Base-by-base conservation (phyloP, 257 asterid species). In the Penstemon barbatus region DNA sequence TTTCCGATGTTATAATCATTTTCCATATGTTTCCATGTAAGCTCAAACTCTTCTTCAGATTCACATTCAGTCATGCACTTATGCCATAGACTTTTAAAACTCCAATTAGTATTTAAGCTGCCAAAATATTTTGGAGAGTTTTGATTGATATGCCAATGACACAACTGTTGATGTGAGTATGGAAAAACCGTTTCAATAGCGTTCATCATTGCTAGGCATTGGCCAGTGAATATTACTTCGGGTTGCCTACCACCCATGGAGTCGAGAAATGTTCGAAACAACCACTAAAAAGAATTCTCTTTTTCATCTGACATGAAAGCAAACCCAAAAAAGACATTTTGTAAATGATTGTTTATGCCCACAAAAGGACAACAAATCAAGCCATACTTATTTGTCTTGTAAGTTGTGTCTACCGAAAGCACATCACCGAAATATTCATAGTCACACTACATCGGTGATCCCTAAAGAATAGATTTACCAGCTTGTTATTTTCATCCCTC, bases 101-200 rank as follows among this genome's bases (percentile, higher is more conserved):
- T 25, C 33, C 39, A 65, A 50, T 49, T 38, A 65, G 49, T 10
- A 57, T 57, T 33, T 36, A 37, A 25, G 62, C 15, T 42, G 37
- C 12, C 7, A 2, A 63, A 63, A 13, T 46, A 36, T 9, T 54
- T 45, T 25, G 48, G 59, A 11, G 59, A 12, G 50, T 64, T 64
- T 55, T 67, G 64, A 40, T 41, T 40, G 9, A 55, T 67, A 38
- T 67, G 64, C 42, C 72, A 55, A 1, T 67, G 63, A 25, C 64
- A 56, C 19, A 55, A 67, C 6, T 45, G 25, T 5, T 8, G 44
- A 11, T 42, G 45, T 7, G 45, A 8, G 18, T 8, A 11, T 41
- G 63, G 33, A 67, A 67, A 67, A 5, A 42, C 5, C 0, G 10
- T 55, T 41, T 44, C 37, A 6, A 56, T 5, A 1, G 55, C 49